Evolutionary conservation across 495 filamentous ascomycete genomes (phyloP).

Genomic region (Trichoderma reesei): DNA sequence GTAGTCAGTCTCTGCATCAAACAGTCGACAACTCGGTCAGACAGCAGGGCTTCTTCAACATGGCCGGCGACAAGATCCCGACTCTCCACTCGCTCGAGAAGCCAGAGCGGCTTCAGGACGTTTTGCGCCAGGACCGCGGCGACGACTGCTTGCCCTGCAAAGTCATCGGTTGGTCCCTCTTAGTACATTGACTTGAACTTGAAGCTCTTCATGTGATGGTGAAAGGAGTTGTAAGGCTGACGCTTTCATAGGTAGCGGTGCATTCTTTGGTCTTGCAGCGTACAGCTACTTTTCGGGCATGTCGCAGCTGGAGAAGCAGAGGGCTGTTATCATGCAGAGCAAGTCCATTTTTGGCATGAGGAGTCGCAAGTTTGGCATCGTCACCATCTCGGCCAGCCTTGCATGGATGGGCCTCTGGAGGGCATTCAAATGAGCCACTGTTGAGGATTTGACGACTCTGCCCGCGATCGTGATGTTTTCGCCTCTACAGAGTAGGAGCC

Average conservation of each 20-base stretch:
- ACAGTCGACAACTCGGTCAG: not conserved
- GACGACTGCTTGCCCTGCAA: constrained; percentile 63
- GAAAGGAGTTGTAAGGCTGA: not conserved
- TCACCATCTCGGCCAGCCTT: constrained; percentile 56
- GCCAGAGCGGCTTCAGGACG: constrained; percentile 40
- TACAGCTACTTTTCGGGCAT: constrained; percentile 83
- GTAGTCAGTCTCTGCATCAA: not conserved
- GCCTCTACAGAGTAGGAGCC: too few relatives aligned
- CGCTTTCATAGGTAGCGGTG: constrained; percentile 53
- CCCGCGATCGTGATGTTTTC: too few relatives aligned
- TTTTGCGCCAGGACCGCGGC: constrained; percentile 51
- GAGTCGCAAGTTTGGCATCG: constrained; percentile 58
- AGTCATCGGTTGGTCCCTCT: constrained; percentile 47
- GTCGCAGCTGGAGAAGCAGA: constrained; percentile 59
- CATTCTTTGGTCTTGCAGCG: constrained; percentile 79
- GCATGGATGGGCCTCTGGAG: constrained; percentile 56
- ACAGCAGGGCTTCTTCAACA: constrained; percentile 14
- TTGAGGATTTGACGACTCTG: not conserved
- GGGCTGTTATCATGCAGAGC: constrained; percentile 57
- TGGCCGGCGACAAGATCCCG: constrained; percentile 33
- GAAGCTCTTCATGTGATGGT: too few relatives aligned
- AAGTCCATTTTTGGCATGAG: constrained; percentile 69
- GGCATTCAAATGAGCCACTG: constrained; percentile 23
- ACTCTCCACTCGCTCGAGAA: constrained; percentile 33
- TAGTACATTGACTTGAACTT: too few relatives aligned